Evolutionary conservation across 805 yeast genomes (phyloP), one percentile per base, ranked within the genome.

Genomic region (Candida sakaeoensis): DNA sequence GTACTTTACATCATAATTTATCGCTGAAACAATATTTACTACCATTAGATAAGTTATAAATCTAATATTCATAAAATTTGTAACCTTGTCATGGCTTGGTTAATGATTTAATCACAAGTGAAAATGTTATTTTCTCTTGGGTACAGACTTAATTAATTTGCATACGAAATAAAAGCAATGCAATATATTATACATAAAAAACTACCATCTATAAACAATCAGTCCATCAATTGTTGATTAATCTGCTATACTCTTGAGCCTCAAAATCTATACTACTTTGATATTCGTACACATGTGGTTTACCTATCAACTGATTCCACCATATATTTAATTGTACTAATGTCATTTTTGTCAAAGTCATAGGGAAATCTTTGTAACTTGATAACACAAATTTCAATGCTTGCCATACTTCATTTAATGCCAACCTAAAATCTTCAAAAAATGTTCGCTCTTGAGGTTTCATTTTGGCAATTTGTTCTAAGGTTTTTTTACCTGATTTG

Each of bases 231-330:
- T 36, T 28, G 19, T 36, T 26, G 25, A 40, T 36, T 15, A 40
- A 40, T 29, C 36, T 40, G 26, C 39, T 40, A 17, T 39, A 38
- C 22, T 42, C 36, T 31, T 38, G 23, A 5, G 45, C 45, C 23
- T 42, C 42, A 16, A 32, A 24, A 25, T 42, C 45, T 13, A 43
- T 37, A n/a, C 26, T 27, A 34, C 45, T 44, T 37, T 42, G 36
- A 29, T 32, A 42, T 19, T 42, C 41, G 14, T 28, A 22, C n/a
- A 31, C 36, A 7, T n/a, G 23, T 15, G 57, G 64, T 31, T 71
- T 73, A n/a, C 95, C 95, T 41, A 87, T 71, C 54, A 87, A 85
- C 26, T 57, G 57, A 53, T 83, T 80, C 96, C 96, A 91, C 57
- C 75, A 70, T 28, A 69, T 64, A 42, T 72, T 74, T 26, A 75